Evolutionary conservation across 352 stramenopile genomes (phyloP), one percentile per base, ranked within the genome.

Genomic region (Blastocystis sp.): DNA sequence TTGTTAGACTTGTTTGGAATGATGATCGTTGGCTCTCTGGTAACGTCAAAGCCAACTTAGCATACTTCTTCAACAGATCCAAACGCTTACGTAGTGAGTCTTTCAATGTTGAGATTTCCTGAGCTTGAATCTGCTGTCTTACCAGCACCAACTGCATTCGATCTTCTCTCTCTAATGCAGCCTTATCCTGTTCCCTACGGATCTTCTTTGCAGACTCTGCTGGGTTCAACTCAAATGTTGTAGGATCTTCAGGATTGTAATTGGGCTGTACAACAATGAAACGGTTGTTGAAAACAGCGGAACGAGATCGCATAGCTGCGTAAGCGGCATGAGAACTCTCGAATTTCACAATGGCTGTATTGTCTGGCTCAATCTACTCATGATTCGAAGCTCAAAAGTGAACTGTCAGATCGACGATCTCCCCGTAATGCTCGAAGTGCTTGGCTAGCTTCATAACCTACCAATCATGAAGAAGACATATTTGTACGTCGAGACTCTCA

Each of bases 371-470:
- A 43, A 74, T 74, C 63, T 74, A 43, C 4, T 14, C 7, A 12
- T 37, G 24, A 43, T 46, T 4, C 35, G 1, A 27, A 49, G 1
- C 5, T 5, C 19, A 6, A 27, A 46, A 43, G 32, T 21, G 12
- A 16, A 83, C 32, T 21, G 71, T 83, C 46, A 83, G 46, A 42
- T 83, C 58, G 1, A 54, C 43, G 27, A 83, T 83, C 4, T 61
- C 49, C n/a, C 71, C 71, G 49, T 83, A 83, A 56, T 83, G 51
- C 51, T 83, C 27, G 35, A 83, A 83, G 54, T 83, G 52, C 27
- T 83, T 83, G 12, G 71, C 71, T 14, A 83, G 27, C 2, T 74
- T 46, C n/a, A 43, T 74, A 27, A 74, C 24, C 63, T 74, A 43
- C 3, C 1, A n/a, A 43, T 74, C 29, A 43, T 1, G 32, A n/a